Percentiles rank a stretch among this genome's conserved stretches.
Conservation (phyloP, 2,329 filamentous ascomycete species). For the Ceratocystis harringtonii region DNA sequence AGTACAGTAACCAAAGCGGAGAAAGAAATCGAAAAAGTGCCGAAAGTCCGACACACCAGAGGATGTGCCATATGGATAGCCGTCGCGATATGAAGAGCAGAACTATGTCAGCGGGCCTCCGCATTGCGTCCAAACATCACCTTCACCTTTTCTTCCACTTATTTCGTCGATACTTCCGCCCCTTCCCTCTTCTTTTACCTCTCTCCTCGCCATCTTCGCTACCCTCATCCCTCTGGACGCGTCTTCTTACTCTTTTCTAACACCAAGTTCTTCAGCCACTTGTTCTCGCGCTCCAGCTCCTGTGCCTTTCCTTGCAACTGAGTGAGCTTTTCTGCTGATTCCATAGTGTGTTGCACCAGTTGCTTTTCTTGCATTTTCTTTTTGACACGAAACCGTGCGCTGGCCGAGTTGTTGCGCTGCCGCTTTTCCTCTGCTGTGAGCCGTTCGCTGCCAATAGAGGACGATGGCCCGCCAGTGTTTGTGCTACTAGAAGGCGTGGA, state of each 20-base stretch:
- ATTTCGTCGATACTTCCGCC: not conserved
- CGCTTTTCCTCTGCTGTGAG: constrained; percentile 42
- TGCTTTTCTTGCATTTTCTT: constrained; percentile 55
- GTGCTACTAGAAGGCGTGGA: too few species aligned
- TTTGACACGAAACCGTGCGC: constrained; percentile 52
- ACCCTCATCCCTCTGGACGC: not conserved
- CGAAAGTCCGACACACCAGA: too few species aligned
- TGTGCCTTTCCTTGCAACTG: constrained; percentile 40
- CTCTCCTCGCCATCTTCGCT: not conserved
- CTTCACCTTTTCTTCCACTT: too few species aligned
- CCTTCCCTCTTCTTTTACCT: not conserved
- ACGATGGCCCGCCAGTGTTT: not conserved
- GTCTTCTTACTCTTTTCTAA: constrained; percentile 33
- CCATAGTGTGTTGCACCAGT: constrained; percentile 44
- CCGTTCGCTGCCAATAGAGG: constrained; percentile 18
- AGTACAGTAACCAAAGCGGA: too few species aligned
- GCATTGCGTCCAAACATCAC: too few species aligned
- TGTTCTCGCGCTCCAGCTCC: constrained; percentile 45
- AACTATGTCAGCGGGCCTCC: too few species aligned
- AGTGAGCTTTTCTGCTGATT: constrained; percentile 44
- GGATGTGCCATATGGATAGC: too few species aligned
- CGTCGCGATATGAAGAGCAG: too few species aligned
- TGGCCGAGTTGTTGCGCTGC: constrained; percentile 51
- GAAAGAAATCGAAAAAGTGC: too few species aligned
- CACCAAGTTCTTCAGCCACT: constrained; percentile 44